These are phyloP conservation scores for Fusarium sp. DNA, from an alignment of 2,329 filamentous ascomycete genomes.

Conservation along the genomic window DNA sequence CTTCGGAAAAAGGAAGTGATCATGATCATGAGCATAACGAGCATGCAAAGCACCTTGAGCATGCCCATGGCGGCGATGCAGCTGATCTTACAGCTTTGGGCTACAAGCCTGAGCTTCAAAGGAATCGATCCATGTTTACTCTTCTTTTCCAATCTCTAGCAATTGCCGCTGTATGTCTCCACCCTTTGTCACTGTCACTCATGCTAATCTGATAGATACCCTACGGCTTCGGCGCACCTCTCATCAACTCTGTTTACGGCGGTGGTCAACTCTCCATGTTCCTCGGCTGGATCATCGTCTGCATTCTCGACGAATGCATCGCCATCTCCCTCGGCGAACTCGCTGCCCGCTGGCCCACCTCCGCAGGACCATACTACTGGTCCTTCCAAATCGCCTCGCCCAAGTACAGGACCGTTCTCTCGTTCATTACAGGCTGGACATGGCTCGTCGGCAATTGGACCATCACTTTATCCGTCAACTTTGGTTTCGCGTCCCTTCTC, in stretches of 20 bases:
- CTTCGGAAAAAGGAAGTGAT: conserved; percentile 31
- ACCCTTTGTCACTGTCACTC: too few species aligned
- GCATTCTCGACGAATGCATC: conserved; percentile 76
- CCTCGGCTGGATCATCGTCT: conserved; percentile 73
- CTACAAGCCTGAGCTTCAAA: conserved; percentile 53
- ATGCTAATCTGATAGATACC: conserved; percentile 32
- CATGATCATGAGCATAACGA: conserved; percentile 16
- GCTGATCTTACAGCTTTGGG: conserved; percentile 57
- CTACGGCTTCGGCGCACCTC: conserved; percentile 41
- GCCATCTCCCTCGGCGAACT: conserved; percentile 79
- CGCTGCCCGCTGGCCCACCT: conserved; percentile 70
- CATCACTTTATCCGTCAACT: conserved; percentile 74
- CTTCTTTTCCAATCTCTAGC: conserved; percentile 46
- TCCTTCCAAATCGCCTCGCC: conserved; percentile 73
- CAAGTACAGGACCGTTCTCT: conserved; percentile 69
- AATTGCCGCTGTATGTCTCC: conserved; percentile 40
- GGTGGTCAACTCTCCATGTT: conserved; percentile 63
- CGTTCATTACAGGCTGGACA: conserved; percentile 80
- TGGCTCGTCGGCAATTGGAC: conserved; percentile 78
- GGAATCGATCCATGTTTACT: conserved; percentile 46
- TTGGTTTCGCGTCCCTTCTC: conserved; percentile 75
- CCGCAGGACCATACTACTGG: conserved; percentile 78
- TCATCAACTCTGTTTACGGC: conserved; percentile 41
- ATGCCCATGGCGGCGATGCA: conserved; percentile 17
- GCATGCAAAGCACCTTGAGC: conserved; percentile 13